Percentiles rank a stretch among this genome's conserved stretches.
phyloP scores from a whole-genome alignment of 1,284 basidiomycete genomes.

The Microbotryum violaceum region DNA sequence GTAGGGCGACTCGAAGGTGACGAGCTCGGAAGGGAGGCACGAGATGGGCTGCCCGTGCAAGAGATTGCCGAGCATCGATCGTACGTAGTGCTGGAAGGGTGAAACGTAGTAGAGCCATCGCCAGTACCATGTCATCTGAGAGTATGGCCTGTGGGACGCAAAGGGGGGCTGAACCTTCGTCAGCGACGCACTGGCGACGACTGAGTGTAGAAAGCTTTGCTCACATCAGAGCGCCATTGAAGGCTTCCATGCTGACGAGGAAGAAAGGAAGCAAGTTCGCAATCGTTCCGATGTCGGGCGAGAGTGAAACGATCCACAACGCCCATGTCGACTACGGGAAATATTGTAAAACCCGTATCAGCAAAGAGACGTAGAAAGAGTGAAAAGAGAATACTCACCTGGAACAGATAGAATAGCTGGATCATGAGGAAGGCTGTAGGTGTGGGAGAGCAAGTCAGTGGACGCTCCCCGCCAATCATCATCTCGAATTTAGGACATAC shows the following conservation, averaged over 20 bases:
- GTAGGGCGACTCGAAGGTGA: conserved; percentile 15
- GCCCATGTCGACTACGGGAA: conserved; percentile 32
- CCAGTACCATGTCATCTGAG: conserved; percentile 33
- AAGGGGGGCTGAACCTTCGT: conserved; percentile 9
- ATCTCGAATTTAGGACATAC: conserved; percentile 65
- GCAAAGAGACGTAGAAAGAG: too few species aligned
- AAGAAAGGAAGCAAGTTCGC: conserved; percentile 36
- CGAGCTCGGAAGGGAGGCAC: conserved; percentile 23
- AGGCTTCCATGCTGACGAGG: conserved; percentile 36
- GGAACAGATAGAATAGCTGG: conserved; percentile 34
- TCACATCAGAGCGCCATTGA: conserved; percentile 34
- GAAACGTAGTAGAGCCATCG: conserved; percentile 58
- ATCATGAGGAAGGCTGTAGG: conserved; percentile 28
- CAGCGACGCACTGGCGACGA: neutral
- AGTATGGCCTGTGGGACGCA: conserved; percentile 21
- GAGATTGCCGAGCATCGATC: conserved; percentile 51
- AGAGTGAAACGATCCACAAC: conserved; percentile 34
- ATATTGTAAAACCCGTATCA: too few species aligned
- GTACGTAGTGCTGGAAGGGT: conserved; percentile 51
- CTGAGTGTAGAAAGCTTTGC: neutral
- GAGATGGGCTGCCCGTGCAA: conserved; percentile 62
- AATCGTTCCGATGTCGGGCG: conserved; percentile 31
- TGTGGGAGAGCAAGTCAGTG: neutral
- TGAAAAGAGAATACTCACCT: neutral
- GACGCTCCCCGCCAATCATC: neutral